Conservation (phyloP, 257 asterid genomes). For the Primulina eburnea region DNA sequence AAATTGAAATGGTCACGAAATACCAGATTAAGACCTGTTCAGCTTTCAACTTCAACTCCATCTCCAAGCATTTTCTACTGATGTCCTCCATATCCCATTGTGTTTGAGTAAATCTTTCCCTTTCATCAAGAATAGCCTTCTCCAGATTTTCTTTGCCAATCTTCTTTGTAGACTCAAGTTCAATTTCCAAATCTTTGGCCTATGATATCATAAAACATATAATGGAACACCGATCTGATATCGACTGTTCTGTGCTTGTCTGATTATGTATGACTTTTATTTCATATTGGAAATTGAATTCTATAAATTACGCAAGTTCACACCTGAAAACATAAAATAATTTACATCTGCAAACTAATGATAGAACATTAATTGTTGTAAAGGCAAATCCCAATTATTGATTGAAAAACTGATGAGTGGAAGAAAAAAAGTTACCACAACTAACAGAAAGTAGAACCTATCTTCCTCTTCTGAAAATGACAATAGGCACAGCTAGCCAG, state of each 20-base stretch:
- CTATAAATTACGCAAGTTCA: too few species aligned
- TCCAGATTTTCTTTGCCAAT: background rate
- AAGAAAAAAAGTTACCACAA: too few species aligned
- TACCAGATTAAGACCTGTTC: slow-evolving; percentile 47
- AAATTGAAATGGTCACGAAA: slow-evolving; percentile 13
- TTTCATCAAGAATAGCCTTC: background rate
- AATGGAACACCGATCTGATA: background rate
- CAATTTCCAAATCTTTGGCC: background rate
- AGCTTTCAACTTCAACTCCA: slow-evolving; percentile 47
- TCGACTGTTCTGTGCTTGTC: background rate
- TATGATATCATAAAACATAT: background rate
- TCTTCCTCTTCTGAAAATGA: too few species aligned
- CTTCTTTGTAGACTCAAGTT: background rate
- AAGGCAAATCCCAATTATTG: too few species aligned
- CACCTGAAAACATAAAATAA: too few species aligned
- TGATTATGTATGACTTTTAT: too few species aligned
- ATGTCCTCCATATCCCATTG: slow-evolving; percentile 77
- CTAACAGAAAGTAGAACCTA: too few species aligned
- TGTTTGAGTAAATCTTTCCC: slow-evolving; percentile 36
- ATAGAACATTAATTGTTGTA: too few species aligned
- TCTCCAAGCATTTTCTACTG: slow-evolving; percentile 47
- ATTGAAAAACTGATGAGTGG: too few species aligned
- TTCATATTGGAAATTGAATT: too few species aligned
- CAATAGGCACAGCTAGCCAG: too few species aligned
- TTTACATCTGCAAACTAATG: too few species aligned